These are phyloP conservation scores for Arabidopsis lyrata DNA, from an alignment of 441 rosid genomes.

Conservation along the genomic window DNA sequence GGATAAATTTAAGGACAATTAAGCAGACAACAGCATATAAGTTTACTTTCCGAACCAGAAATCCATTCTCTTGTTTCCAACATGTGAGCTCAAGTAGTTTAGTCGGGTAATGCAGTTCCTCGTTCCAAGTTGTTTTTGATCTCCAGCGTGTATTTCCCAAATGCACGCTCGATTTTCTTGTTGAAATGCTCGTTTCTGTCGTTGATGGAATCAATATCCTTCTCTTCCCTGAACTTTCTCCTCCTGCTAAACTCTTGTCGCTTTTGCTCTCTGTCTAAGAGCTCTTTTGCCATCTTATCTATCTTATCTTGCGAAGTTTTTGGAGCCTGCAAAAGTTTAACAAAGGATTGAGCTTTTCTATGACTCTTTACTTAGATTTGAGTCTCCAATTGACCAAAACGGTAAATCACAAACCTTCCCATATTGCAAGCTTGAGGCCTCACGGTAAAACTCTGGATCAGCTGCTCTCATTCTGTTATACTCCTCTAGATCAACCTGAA, in stretches of 20 bases:
- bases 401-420: constrained; percentile 70
- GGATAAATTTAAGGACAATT: neutral
- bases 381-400: constrained; percentile 2
- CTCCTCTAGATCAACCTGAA: constrained; percentile 76
- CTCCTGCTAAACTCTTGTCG: constrained; percentile 82
- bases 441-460: constrained; percentile 97
- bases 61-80: constrained; percentile 1
- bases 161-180: constrained; percentile 93
- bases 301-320: constrained; percentile 78
- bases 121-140: constrained; percentile 95
- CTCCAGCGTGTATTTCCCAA: constrained; percentile 89
- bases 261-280: constrained; percentile 74
- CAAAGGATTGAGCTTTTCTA: constrained; percentile 2
- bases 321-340: constrained; percentile 65
- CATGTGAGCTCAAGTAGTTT: constrained; percentile 40
- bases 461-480: constrained; percentile 94
- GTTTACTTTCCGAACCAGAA: constrained; percentile 21
- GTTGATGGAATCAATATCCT: constrained; percentile 95
- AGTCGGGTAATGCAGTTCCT: constrained; percentile 95
- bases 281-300: constrained; percentile 87
- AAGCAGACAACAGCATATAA: neutral
- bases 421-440: constrained; percentile 92
- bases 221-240: constrained; percentile 87
- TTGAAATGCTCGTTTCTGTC: constrained; percentile 98
- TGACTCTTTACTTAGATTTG: constrained; percentile 12